A percentile compares a stretch with the other conserved stretches of the same genome.
These are phyloP conservation scores for Leishmania arabica DNA, from an alignment of 208 protist species.

Conservation along the genomic window DNA sequence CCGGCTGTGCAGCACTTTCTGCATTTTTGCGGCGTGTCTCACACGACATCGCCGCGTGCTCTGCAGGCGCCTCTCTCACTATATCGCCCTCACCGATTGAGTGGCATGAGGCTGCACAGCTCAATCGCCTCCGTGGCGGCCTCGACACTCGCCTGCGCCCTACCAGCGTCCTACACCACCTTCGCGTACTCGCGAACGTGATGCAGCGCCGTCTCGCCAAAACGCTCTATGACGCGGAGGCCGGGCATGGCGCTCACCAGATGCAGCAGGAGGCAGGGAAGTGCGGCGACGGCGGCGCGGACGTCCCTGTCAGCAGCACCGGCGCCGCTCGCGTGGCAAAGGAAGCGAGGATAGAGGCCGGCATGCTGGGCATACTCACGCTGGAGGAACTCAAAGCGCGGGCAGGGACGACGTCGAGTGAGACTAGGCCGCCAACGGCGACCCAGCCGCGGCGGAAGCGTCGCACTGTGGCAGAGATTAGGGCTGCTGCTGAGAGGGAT, in stretches of 20 bases:
- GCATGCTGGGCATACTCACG: conserved; percentile 41
- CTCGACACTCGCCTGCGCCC: conserved; percentile 29
- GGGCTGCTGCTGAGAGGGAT: neutral
- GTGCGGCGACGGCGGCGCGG: neutral
- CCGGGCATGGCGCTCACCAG: neutral
- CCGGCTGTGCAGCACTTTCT: neutral
- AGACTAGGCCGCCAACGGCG: neutral
- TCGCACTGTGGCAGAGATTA: conserved; percentile 17
- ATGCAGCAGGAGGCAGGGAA: neutral
- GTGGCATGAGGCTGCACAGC: conserved; percentile 9
- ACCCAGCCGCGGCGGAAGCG: conserved; percentile 3
- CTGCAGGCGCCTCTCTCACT: neutral
- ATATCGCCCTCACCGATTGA: conserved; percentile 12
- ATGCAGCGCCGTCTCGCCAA: conserved; percentile 42
- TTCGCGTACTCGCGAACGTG: conserved; percentile 50
- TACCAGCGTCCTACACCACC: conserved; percentile 45
- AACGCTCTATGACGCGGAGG: conserved; percentile 15
- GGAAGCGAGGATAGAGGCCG: conserved; percentile 15
- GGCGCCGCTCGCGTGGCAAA: conserved; percentile 1
- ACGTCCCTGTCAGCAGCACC: neutral
- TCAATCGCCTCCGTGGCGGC: conserved; percentile 26
- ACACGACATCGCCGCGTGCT: too few relatives aligned
- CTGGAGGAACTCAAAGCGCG: conserved; percentile 52
- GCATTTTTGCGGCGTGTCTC: conserved; percentile 2
- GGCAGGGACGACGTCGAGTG: neutral